phyloP scores from a whole-genome alignment of 1,284 basidiomycete genomes.

The Sporisorium graminicola region DNA sequence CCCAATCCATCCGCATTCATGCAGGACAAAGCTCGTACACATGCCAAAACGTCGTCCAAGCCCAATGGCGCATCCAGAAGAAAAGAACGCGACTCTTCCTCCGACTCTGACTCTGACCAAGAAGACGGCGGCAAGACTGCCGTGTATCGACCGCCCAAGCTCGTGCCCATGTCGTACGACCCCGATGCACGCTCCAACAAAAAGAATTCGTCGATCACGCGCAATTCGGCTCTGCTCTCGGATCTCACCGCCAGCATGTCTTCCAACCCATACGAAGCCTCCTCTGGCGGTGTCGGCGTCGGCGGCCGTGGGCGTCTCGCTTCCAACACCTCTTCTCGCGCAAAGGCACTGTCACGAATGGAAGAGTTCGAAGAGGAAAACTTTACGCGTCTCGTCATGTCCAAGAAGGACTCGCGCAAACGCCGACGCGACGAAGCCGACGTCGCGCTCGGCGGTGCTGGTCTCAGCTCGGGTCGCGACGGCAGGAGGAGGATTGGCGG shows the following conservation, averaged over 20 bases:
- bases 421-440: conserved; percentile 90
- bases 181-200: conserved; percentile 75
- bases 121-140: conserved; percentile 38
- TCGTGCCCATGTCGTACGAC: conserved; percentile 90
- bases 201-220: conserved; percentile 64
- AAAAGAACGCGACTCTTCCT: conserved; percentile 64
- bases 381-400: conserved; percentile 90
- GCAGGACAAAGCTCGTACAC: conserved; percentile 43
- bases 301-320: conserved; percentile 47
- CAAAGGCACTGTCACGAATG: conserved; percentile 83
- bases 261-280: conserved; percentile 65
- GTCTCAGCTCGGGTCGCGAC: conserved; percentile 54
- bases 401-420: conserved; percentile 85
- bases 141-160: conserved; percentile 89
- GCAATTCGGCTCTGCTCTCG: conserved; percentile 62
- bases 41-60: conserved; percentile 14
- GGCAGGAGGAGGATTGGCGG: conserved; percentile 61
- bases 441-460: conserved; percentile 81
- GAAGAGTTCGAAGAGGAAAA: conserved; percentile 95
- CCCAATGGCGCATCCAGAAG: conserved; percentile 63
- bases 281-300: conserved; percentile 62
- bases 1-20: conserved; percentile 78
- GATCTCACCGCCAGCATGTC: conserved; percentile 66
- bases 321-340: conserved; percentile 73
- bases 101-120: conserved; percentile 41